These are phyloP conservation scores for Coprinopsis cinerea DNA, from an alignment of 768 basidiomycete species.

Conservation along the genomic window DNA sequence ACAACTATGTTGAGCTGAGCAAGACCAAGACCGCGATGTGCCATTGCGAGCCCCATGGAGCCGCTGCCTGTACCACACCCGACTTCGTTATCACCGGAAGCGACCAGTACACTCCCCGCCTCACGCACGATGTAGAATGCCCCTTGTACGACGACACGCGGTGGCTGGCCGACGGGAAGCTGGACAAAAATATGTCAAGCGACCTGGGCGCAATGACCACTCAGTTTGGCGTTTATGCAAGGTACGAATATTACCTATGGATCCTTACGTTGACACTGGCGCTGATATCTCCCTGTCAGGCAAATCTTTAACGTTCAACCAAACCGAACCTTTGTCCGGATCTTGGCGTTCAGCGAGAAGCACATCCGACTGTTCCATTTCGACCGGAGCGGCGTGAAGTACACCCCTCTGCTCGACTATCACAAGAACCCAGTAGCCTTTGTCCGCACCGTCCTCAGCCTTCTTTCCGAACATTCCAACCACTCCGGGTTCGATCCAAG, in stretches of 20 bases:
- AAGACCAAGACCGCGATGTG: no score
- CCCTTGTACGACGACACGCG: no score
- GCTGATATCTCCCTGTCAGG: background rate
- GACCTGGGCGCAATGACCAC: background rate
- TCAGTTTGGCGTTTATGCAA: background rate
- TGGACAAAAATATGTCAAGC: no score
- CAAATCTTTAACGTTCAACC: conserved; percentile 5
- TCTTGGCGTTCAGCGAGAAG: background rate
- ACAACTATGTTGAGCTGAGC: no score
- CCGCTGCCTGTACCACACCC: no score
- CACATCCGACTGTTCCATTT: conserved; percentile 4
- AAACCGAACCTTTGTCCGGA: conserved; percentile 3
- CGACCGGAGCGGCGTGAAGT: conserved; percentile 2
- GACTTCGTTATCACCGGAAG: no score
- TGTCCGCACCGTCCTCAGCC: conserved; percentile 2
- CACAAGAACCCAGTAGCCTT: background rate
- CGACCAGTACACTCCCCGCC: no score
- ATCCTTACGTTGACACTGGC: background rate
- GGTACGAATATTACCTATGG: background rate
- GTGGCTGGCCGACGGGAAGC: no score
- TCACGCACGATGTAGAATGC: no score
- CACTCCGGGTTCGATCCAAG: background rate
- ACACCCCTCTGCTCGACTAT: background rate
- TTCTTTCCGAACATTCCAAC: background rate
- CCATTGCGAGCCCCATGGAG: no score